phyloP scores from a whole-genome alignment of 768 basidiomycete genomes.

The Galerina sulciceps region DNA sequence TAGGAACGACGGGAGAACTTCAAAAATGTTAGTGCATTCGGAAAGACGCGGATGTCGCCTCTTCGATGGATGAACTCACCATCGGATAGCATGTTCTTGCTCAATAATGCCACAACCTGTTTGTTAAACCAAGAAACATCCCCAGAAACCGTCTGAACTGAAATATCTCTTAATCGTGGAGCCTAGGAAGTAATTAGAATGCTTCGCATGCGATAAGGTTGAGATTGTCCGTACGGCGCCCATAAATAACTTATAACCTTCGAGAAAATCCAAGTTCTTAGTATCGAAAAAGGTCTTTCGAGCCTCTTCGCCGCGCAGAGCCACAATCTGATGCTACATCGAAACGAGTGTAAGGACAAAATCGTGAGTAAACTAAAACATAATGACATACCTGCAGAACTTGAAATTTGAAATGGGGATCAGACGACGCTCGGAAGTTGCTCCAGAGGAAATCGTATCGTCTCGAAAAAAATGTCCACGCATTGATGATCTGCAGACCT shows the following conservation, averaged over 20 bases:
- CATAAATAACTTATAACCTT: slow-evolving; percentile 38
- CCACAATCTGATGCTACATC: slow-evolving; percentile 25
- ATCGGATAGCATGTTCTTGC: slow-evolving; percentile 22
- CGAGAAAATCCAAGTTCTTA: slow-evolving; percentile 29
- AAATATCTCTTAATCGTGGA: no score
- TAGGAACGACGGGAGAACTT: slow-evolving; percentile 31
- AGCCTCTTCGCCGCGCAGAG: slow-evolving; percentile 33
- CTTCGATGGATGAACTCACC: slow-evolving; percentile 5
- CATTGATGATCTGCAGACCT: slow-evolving; percentile 26
- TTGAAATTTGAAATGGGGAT: slow-evolving; percentile 30
- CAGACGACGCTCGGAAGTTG: slow-evolving; percentile 25
- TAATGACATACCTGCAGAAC: slow-evolving; percentile 15
- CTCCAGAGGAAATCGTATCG: slow-evolving; percentile 32
- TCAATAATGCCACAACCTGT: slow-evolving; percentile 19
- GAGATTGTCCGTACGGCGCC: slow-evolving; percentile 24
- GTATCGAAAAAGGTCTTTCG: slow-evolving; percentile 35
- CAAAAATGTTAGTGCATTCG: neutral
- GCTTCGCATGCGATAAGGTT: no score
- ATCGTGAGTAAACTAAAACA: no score
- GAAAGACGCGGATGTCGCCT: neutral
- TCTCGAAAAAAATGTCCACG: slow-evolving; percentile 35
- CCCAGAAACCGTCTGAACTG: no score
- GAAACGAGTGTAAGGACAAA: no score
- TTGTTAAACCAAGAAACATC: slow-evolving; percentile 26
- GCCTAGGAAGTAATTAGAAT: no score